These are phyloP conservation scores for Chaetoceros tenuissimus DNA, from an alignment of 108 stramenopile species.

Conservation along the genomic window DNA sequence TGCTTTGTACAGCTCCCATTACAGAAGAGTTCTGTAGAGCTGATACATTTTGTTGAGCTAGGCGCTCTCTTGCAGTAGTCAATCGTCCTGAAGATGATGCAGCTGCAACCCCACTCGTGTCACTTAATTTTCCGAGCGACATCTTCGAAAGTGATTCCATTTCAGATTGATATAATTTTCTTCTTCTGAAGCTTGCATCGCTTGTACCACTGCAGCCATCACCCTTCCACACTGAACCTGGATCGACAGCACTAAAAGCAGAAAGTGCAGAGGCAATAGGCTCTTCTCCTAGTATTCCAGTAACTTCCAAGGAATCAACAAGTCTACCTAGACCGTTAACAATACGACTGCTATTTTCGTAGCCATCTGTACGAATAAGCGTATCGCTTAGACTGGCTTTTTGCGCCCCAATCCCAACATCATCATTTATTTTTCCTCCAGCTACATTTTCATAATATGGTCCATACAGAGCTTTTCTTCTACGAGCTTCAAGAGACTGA, in stretches of 20 bases:
- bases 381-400: conserved; percentile 70
- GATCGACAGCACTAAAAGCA: conserved; percentile 21
- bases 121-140: conserved; percentile 3
- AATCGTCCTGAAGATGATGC: conserved; percentile 36
- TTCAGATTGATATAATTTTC: conserved; percentile 26
- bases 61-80: conserved; percentile 58
- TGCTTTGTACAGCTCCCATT: conserved; percentile 50
- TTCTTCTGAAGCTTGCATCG: conserved; percentile 57
- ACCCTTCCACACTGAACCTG: conserved; percentile 27
- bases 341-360: conserved; percentile 66
- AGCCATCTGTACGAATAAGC: conserved; percentile 67
- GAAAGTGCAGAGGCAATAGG: conserved; percentile 23
- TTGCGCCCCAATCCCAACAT: conserved; percentile 41
- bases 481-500: conserved; percentile 52
- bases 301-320: conserved; percentile 65
- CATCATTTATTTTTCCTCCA: conserved; percentile 45
- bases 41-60: conserved; percentile 9
- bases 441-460: conserved; percentile 73
- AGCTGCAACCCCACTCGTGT: conserved; percentile 23
- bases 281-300: conserved; percentile 67
- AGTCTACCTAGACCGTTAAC: conserved; percentile 68
- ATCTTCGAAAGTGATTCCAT: conserved; percentile 14
- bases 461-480: conserved; percentile 65
- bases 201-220: conserved; percentile 64
- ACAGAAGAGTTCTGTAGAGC: conserved; percentile 32